Conservation (phyloP, 169 alveolate genomes). For the Condylostoma magnum region DNA sequence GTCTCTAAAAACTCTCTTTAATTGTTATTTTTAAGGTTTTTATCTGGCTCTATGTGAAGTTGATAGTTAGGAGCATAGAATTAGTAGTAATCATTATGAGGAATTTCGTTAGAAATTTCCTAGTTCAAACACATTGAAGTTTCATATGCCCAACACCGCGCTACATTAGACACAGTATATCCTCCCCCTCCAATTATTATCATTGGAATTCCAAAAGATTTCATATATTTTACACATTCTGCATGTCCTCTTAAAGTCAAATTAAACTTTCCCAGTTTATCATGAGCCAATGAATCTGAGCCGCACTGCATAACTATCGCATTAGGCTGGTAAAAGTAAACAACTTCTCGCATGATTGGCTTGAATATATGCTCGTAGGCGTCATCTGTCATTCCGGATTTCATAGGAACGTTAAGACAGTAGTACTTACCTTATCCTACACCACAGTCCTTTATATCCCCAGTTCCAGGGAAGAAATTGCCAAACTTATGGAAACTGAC, state of each 20-base stretch:
- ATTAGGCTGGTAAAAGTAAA: conserved; percentile 95
- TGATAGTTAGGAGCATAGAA: conserved; percentile 96
- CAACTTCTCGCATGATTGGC: conserved; percentile 92
- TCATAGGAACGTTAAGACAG: conserved; percentile 97
- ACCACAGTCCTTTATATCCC: conserved; percentile 96
- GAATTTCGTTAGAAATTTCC: conserved; percentile 90
- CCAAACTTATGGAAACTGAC: conserved; percentile 98
- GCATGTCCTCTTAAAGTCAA: conserved; percentile 98
- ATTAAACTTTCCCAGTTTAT: conserved; percentile 96
- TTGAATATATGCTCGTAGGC: conserved; percentile 89
- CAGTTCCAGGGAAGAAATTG: conserved; percentile 99
- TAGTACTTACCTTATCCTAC: conserved; percentile 93
- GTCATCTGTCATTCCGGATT: conserved; percentile 97
- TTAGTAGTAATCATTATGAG: conserved; percentile 94
- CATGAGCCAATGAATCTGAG: conserved; percentile 96
- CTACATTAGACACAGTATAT: conserved; percentile 98
- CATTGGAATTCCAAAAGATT: conserved; percentile 90
- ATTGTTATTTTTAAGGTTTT: conserved; percentile 91
- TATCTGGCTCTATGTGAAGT: conserved; percentile 91
- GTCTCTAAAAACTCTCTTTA: conserved; percentile 93
- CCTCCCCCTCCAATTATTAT: conserved; percentile 98
- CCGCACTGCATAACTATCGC: conserved; percentile 99
- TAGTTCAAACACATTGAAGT: conserved; percentile 94
- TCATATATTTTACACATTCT: conserved; percentile 93
- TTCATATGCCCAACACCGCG: conserved; percentile 99